Evolutionary conservation across 2,329 filamentous ascomycete genomes (phyloP), one percentile per base, ranked within the genome.

Genomic region (Colletotrichum noveboracense): DNA sequence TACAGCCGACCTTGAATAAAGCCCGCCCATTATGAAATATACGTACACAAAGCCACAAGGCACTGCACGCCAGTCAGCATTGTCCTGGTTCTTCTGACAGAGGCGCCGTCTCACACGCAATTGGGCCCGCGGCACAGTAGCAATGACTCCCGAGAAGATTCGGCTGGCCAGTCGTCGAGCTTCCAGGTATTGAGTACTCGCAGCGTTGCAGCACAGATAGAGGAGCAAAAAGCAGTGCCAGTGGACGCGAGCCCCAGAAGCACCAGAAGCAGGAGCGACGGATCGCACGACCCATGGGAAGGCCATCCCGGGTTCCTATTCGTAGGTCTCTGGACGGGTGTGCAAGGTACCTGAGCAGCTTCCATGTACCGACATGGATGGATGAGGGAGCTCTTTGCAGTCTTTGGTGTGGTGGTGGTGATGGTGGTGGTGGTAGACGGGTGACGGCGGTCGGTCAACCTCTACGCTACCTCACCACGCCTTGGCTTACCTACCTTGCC

Each of bases 311-410:
- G 58, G 21, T 65, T 60, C 58, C 62, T 30, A 73, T 76, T 74
- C 28, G 64, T 28, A 30, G 43, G 43, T 38, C 14, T 73, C 21
- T 30, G 58, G 58, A 64, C 70, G 74, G 70, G 58, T 75, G 74
- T 75, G 74, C 66, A 76, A 71, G 74, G 74, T 75, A 71, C 71
- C 71, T 74, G 71, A 75, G 28, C 52, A 48, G 36, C 52, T 52
- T 76, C 62, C 14, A 66, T 61, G 70, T 71, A 75, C 66, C 71
- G 71, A 76, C 74, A 75, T 74, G 52, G 61, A 36, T n/a, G 21
- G 52, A 64, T 34, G 55, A 30, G 32, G 26, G 32, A 16, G 12
- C 38, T 52, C 43, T 52, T 21, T 52, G 43, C 36, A 38, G 43
- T 52, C 43, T 52, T 26, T 58, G 26, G 48, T 52, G 43, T 38